phyloP scores from a whole-genome alignment of 768 basidiomycete genomes.

The Megacollybia marginata region DNA sequence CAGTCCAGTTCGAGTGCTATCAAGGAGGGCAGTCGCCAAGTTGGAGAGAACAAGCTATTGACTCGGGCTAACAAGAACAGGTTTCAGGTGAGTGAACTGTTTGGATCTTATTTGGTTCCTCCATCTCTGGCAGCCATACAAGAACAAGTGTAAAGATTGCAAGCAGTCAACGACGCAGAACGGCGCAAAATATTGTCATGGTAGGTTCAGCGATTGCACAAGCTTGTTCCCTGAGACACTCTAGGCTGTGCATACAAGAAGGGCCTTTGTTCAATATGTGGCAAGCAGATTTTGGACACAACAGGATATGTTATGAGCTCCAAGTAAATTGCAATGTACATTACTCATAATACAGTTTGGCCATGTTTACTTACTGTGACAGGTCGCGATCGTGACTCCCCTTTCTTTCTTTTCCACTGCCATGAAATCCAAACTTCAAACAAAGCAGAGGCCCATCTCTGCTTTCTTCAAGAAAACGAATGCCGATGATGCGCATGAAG shows the following conservation, averaged over 20 bases:
- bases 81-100: conserved; percentile 51
- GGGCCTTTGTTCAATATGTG: conserved; percentile 81
- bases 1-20: conserved; percentile 63
- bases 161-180: conserved; percentile 82
- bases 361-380: too few species aligned
- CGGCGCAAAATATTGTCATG: conserved; percentile 84
- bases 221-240: conserved; percentile 4
- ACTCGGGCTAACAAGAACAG: conserved; percentile 67
- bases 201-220: conserved; percentile 31
- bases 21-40: conserved; percentile 73
- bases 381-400: too few species aligned
- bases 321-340: conserved; percentile 52
- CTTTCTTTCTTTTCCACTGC: too few species aligned
- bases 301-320: conserved; percentile 79
- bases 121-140: conserved; percentile 57
- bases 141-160: conserved; percentile 82
- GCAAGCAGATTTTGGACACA: conserved; percentile 80
- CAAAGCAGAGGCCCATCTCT: neutral
- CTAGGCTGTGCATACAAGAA: conserved; percentile 85
- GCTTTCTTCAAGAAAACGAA: neutral
- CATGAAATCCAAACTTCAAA: neutral
- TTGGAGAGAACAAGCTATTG: conserved; percentile 82
- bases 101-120: neutral
- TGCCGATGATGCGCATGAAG: neutral
- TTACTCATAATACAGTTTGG: too few species aligned